Evolutionary conservation across 352 stramenopile species (phyloP).

Genomic region (Pythium rishiriense): DNA sequence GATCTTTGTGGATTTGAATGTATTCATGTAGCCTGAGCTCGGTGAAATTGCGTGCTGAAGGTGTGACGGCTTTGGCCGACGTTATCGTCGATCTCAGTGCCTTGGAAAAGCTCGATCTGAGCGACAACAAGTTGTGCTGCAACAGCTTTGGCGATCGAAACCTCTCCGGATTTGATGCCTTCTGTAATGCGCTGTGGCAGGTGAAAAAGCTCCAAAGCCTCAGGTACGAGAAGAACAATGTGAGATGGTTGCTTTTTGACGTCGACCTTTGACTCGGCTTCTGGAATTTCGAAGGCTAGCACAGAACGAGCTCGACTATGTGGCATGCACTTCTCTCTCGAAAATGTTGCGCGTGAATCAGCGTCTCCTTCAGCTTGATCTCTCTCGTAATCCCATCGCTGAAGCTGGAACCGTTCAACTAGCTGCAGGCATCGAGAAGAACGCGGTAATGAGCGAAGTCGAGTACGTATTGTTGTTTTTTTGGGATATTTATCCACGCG

Average conservation of each 20-base stretch:
- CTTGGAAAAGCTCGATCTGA: slow-evolving; percentile 53
- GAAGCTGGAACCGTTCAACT: slow-evolving; percentile 49
- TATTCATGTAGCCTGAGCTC: slow-evolving; percentile 31
- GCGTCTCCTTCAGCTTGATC: slow-evolving; percentile 35
- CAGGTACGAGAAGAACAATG: slow-evolving; percentile 20
- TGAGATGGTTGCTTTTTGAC: background rate
- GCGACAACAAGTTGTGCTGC: slow-evolving; percentile 42
- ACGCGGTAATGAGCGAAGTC: slow-evolving; percentile 41
- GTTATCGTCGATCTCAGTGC: slow-evolving; percentile 36
- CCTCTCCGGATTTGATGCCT: slow-evolving; percentile 46
- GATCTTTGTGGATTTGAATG: background rate
- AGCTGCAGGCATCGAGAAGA: slow-evolving; percentile 52
- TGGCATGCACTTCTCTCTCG: slow-evolving; percentile 37
- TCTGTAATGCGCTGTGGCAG: slow-evolving; percentile 59
- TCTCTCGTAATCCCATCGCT: slow-evolving; percentile 49
- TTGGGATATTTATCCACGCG: background rate
- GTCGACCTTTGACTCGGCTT: background rate
- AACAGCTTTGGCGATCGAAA: slow-evolving; percentile 65
- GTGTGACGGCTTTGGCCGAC: slow-evolving; percentile 47
- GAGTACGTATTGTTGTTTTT: slow-evolving; percentile 29
- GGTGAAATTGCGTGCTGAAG: slow-evolving; percentile 50
- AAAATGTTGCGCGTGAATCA: slow-evolving; percentile 66
- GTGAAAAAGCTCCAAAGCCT: slow-evolving; percentile 42
- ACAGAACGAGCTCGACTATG: slow-evolving; percentile 62
- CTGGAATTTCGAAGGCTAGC: slow-evolving; percentile 37